Evolutionary conservation across 1,284 basidiomycete species (phyloP), one percentile per base, ranked within the genome.

Genomic region (Marasmius sp.): DNA sequence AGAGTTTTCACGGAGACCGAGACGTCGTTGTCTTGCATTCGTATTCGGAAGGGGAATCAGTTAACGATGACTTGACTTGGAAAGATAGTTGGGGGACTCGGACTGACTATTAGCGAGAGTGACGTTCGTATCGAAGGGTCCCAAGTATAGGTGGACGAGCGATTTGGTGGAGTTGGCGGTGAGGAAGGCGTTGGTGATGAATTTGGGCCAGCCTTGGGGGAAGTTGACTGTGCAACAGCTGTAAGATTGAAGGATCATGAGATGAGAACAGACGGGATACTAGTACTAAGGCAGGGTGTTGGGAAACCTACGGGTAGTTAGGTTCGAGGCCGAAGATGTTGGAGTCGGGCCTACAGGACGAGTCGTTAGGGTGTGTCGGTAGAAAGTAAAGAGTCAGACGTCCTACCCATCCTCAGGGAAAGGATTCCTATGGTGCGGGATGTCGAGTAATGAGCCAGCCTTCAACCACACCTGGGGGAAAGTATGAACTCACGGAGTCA

Each of bases 211-310:
- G 43, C 84, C 84, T 69, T 85, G 84, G 7, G 84, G 84, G 65
- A 83, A 81, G 61, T 86, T 85, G 62, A 86, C 85, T 1, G 83
- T 85, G 71, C 85, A 86, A 69, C 84, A 85, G 1, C 82, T 84
- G 38, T 57, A 18, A 27, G n/a, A n/a, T n/a, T n/a, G n/a, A n/a
- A n/a, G n/a, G n/a, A n/a, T n/a, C n/a, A n/a, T n/a, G n/a, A n/a
- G n/a, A n/a, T n/a, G n/a, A n/a, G n/a, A n/a, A n/a, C n/a, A n/a
- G n/a, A n/a, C n/a, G n/a, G n/a, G n/a, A n/a, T n/a, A n/a, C n/a
- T n/a, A n/a, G n/a, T n/a, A n/a, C n/a, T n/a, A n/a, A n/a, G n/a
- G n/a, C n/a, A n/a, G n/a, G n/a, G n/a, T n/a, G n/a, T n/a, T n/a
- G n/a, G n/a, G n/a, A n/a, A n/a, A n/a, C n/a, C 53, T 34, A 79